These are phyloP conservation scores for Cercospora canescens DNA, from an alignment of 2,329 filamentous ascomycete genomes.

Conservation along the genomic window DNA sequence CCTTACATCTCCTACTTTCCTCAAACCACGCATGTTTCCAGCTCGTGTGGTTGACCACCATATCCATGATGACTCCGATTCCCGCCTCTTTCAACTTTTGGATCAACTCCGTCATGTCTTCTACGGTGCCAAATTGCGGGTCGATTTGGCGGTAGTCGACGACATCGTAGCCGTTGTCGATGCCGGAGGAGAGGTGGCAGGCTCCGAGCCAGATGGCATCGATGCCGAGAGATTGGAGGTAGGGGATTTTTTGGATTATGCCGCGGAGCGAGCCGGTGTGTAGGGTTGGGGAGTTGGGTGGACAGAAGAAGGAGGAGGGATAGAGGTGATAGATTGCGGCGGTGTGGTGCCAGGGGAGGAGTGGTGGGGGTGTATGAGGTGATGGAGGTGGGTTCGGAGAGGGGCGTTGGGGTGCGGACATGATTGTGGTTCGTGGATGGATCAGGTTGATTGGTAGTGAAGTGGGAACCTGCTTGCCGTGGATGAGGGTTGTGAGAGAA, in stretches of 20 bases:
- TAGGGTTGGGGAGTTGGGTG: slow-evolving; percentile 54
- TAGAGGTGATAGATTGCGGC: slow-evolving; percentile 47
- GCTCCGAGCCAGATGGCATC: slow-evolving; percentile 69
- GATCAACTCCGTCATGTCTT: slow-evolving; percentile 48
- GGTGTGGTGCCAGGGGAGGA: slow-evolving; percentile 44
- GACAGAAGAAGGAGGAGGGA: slow-evolving; percentile 41
- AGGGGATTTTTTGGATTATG: slow-evolving; percentile 64
- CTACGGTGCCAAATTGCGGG: slow-evolving; percentile 47
- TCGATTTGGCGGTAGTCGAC: slow-evolving; percentile 48
- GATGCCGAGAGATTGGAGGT: slow-evolving; percentile 61
- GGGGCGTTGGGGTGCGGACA: background rate
- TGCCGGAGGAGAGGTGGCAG: slow-evolving; percentile 49
- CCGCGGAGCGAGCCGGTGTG: slow-evolving; percentile 63
- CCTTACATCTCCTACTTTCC: slow-evolving; percentile 45
- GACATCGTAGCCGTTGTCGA: slow-evolving; percentile 57
- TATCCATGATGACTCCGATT: slow-evolving; percentile 52
- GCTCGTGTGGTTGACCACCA: slow-evolving; percentile 36
- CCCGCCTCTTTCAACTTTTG: slow-evolving; percentile 42
- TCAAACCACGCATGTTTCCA: slow-evolving; percentile 60
- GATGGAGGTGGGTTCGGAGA: background rate
- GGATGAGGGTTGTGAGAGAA: background rate
- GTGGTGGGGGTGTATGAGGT: background rate
- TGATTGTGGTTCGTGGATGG: background rate
- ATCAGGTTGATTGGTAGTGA: background rate
- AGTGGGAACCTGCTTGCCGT: background rate